phyloP scores from a whole-genome alignment of 2,329 filamentous ascomycete species.

The Remersonia thermophila region DNA sequence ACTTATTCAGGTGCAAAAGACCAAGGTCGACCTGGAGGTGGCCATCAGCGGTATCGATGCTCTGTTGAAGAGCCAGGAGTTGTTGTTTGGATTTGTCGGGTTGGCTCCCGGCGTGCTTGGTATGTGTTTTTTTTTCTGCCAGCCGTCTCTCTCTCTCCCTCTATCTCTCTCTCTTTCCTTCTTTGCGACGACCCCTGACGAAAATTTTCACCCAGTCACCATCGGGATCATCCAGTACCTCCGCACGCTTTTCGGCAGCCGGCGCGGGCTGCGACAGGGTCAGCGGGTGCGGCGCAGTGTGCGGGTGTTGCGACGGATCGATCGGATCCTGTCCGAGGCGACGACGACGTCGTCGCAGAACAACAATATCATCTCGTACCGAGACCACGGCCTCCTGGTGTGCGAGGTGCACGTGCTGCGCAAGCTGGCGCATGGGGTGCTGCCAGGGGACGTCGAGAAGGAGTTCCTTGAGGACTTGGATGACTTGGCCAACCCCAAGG shows the following conservation, averaged over 20 bases:
- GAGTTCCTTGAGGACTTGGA: conserved; percentile 84
- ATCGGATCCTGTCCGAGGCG: conserved; percentile 62
- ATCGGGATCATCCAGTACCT: conserved; percentile 65
- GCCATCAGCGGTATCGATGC: conserved; percentile 93
- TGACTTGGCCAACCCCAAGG: conserved; percentile 73
- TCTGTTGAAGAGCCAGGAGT: conserved; percentile 86
- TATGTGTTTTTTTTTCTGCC: conserved; percentile 7
- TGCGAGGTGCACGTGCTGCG: conserved; percentile 82
- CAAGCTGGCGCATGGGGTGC: conserved; percentile 49
- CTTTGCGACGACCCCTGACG: neutral
- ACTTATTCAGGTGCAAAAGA: conserved; percentile 95
- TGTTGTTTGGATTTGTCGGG: conserved; percentile 95
- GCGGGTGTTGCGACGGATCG: conserved; percentile 74
- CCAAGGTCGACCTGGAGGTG: conserved; percentile 94
- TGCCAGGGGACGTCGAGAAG: conserved; percentile 63
- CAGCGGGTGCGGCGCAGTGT: conserved; percentile 58
- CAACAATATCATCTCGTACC: conserved; percentile 70
- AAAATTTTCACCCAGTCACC: conserved; percentile 40
- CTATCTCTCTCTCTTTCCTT: neutral
- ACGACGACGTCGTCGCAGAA: conserved; percentile 41
- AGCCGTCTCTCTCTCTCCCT: neutral
- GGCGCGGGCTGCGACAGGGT: conserved; percentile 53
- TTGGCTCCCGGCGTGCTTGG: conserved; percentile 78
- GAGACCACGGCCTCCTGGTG: conserved; percentile 79
- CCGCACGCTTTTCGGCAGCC: conserved; percentile 53